A percentile compares a stretch with the other conserved stretches of the same genome.
Conservation (phyloP, 441 rosid species). For the Mallotus repandus region DNA sequence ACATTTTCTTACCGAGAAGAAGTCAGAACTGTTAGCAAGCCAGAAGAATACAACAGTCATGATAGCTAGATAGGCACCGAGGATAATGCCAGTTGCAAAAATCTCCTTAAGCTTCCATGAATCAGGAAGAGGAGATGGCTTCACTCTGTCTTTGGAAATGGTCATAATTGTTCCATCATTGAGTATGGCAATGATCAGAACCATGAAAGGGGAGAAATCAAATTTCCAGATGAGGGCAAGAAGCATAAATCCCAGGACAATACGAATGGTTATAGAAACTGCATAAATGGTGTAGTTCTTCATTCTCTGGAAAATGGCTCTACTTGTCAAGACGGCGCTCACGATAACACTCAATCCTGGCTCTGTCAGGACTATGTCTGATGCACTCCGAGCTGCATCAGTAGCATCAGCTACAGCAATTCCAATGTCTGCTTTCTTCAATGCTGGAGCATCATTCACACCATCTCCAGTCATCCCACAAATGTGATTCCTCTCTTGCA, state of each 20-base stretch:
- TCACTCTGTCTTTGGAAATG: conserved; percentile 85
- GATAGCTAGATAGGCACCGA: conserved; percentile 80
- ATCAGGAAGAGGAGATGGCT: conserved; percentile 89
- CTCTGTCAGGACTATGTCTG: conserved; percentile 89
- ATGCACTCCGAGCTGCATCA: conserved; percentile 87
- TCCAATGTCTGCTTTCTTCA: conserved; percentile 88
- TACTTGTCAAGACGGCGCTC: conserved; percentile 88
- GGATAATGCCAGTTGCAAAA: conserved; percentile 80
- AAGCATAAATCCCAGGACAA: conserved; percentile 87
- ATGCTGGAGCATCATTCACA: conserved; percentile 91
- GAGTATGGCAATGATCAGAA: conserved; percentile 81
- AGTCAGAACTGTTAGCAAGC: conserved; percentile 53
- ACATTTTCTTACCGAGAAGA: conserved; percentile 60
- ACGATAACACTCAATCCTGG: conserved; percentile 91
- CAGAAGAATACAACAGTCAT: conserved; percentile 76
- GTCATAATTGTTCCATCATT: conserved; percentile 98
- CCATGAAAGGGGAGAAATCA: conserved; percentile 96
- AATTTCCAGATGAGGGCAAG: conserved; percentile 91
- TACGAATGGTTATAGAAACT: conserved; percentile 93
- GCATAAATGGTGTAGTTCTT: conserved; percentile 98
- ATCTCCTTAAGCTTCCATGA: conserved; percentile 93
- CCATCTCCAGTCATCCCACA: conserved; percentile 99
- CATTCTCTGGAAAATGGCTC: conserved; percentile 97
- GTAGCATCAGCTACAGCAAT: conserved; percentile 96
- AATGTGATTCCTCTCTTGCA: conserved; percentile 84